Conservation (phyloP, 2,329 filamentous ascomycete species). For the Didymella glomerata region DNA sequence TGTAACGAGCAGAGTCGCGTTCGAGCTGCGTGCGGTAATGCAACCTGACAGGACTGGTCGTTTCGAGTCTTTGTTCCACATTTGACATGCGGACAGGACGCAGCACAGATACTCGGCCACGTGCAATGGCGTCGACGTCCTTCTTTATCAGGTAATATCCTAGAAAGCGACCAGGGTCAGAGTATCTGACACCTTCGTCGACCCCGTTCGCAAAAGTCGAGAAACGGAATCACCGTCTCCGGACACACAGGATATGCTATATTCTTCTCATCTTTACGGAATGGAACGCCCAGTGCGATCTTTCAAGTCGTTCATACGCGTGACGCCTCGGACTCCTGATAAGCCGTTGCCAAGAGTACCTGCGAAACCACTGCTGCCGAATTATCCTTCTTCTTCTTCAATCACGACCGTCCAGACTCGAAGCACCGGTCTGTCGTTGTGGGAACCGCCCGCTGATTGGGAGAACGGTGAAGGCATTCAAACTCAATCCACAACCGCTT, state of each 20-base stretch:
- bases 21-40: slow-evolving; percentile 15
- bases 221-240: slow-evolving; percentile 41
- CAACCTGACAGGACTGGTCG: slow-evolving; percentile 5
- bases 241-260: slow-evolving; percentile 33
- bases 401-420: slow-evolving; percentile 1
- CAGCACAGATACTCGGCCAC: slow-evolving; percentile 31
- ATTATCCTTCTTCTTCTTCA: slow-evolving; percentile 12
- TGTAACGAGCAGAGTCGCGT: slow-evolving; percentile 7
- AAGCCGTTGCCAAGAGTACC: slow-evolving; percentile 39
- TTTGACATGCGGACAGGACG: slow-evolving; percentile 18
- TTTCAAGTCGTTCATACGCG: slow-evolving; percentile 43
- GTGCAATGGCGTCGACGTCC: slow-evolving; percentile 24
- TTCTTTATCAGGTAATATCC: slow-evolving; percentile 46
- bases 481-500: neutral
- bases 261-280: slow-evolving; percentile 40
- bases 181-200: slow-evolving; percentile 14
- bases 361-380: slow-evolving; percentile 22
- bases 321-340: slow-evolving; percentile 23
- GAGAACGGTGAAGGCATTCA: slow-evolving; percentile 17
- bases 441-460: slow-evolving; percentile 44
- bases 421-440: slow-evolving; percentile 25
- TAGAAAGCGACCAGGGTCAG: slow-evolving; percentile 31
- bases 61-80: slow-evolving; percentile 38
- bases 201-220: slow-evolving; percentile 31
- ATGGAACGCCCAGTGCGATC: slow-evolving; percentile 47